Conservation (phyloP, 2,329 filamentous ascomycete species). For the Pezicula carpinea region DNA sequence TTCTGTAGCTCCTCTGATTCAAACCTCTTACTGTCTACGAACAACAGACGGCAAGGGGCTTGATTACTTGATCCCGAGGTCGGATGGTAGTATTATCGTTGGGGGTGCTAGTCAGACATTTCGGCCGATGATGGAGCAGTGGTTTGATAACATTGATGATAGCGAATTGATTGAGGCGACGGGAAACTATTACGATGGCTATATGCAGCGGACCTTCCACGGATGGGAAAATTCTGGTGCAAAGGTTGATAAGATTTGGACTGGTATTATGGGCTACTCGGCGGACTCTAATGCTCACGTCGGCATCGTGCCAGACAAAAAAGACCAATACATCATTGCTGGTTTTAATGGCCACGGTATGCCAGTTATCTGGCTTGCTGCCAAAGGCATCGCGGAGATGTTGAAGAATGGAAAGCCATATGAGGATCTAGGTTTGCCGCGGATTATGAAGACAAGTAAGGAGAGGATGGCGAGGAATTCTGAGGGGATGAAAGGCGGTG, state of each 20-base stretch:
- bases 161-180: constrained; percentile 37
- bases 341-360: background rate
- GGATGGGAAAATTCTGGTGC: constrained; percentile 34
- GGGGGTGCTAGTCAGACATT: constrained; percentile 33
- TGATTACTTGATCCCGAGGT: constrained; percentile 15
- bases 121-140: constrained; percentile 28
- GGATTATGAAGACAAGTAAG: constrained; percentile 2
- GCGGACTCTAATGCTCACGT: background rate
- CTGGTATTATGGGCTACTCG: background rate
- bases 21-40: constrained; percentile 7
- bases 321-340: background rate
- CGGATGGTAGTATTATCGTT: constrained; percentile 30
- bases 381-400: background rate
- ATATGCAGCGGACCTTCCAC: constrained; percentile 42
- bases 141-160: constrained; percentile 45
- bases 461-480: constrained; percentile 36
- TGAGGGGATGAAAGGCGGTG: no score
- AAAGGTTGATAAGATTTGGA: background rate
- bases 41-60: background rate
- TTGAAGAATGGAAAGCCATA: background rate
- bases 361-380: background rate
- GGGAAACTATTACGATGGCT: constrained; percentile 39
- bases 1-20: constrained; percentile 29
- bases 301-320: background rate
- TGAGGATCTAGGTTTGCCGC: background rate